These are phyloP conservation scores for Eucalyptus tenuipes DNA, from an alignment of 345 rosid species.

Conservation along the genomic window DNA sequence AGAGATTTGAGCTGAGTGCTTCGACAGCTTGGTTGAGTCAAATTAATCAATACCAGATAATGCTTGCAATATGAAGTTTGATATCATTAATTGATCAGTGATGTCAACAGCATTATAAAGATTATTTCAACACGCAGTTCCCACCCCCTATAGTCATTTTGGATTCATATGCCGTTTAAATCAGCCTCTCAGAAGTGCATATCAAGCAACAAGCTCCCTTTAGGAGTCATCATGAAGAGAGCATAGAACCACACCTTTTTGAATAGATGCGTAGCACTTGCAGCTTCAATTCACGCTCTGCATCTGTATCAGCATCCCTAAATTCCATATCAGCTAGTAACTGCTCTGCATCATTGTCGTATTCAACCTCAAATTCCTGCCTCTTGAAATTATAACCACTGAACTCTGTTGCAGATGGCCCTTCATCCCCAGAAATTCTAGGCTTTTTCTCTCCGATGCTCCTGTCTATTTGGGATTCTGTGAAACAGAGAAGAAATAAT, in stretches of 20 bases:
- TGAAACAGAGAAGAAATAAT: conserved; percentile 3
- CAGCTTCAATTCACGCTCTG: conserved; percentile 71
- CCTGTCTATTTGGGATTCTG: conserved; percentile 65
- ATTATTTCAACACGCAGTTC: not conserved
- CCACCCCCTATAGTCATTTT: not conserved
- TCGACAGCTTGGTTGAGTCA: not conserved
- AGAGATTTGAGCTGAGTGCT: not conserved
- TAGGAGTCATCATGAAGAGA: not conserved
- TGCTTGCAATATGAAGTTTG: not conserved
- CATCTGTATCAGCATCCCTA: conserved; percentile 57
- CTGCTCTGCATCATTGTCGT: conserved; percentile 95
- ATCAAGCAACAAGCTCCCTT: not conserved
- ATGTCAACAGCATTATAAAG: not conserved
- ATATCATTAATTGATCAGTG: not conserved
- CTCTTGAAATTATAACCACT: conserved; percentile 90
- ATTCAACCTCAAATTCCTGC: conserved; percentile 89
- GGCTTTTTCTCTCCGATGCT: conserved; percentile 88
- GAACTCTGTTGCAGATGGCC: conserved; percentile 58
- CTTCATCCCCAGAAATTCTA: conserved; percentile 55
- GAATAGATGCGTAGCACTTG: conserved; percentile 74
- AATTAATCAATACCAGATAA: not conserved
- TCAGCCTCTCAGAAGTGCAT: not conserved
- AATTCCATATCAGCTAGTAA: conserved; percentile 94
- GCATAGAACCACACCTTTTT: conserved; percentile 34
- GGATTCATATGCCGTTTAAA: not conserved